Evolutionary conservation across 208 protist genomes (phyloP), one percentile per base, ranked within the genome.

Genomic region (Wallacemonas sp.): DNA sequence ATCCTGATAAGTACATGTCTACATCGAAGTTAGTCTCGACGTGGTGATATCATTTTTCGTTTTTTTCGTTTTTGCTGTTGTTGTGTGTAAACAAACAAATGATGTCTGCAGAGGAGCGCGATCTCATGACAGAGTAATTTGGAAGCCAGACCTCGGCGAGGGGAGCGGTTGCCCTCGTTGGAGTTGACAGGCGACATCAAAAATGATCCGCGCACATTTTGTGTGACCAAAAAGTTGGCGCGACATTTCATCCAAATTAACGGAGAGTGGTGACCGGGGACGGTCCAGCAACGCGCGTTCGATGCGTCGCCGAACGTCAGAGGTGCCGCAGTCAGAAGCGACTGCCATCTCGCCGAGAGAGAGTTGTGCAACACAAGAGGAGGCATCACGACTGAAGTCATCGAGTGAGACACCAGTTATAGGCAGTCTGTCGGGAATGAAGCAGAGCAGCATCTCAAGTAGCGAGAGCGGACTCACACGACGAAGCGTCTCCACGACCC

Each of bases 141-240:
- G n/a, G n/a, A n/a, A n/a, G n/a, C n/a, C n/a, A n/a, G n/a, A n/a
- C n/a, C n/a, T n/a, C n/a, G n/a, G n/a, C n/a, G n/a, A n/a, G n/a
- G n/a, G n/a, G n/a, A n/a, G n/a, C n/a, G 44, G 44, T n/a, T 33
- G 39, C 2, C 16, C n/a, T 33, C 19, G 12, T 64, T 58, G 21
- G 14, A 74, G 71, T 30, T 77, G 61, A 1, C 65, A 63, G 2
- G 80, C 63, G n/a, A 80, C 61, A 21, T 61, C 27, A 70, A 76
- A 87, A 19, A 86, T 75, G 21, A 72, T 49, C 27, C 57, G 49
- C 4, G 85, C 76, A 23, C 61, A 70, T 30, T 72, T 49, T 5
- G 65, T 54, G 30, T 78, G 68, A 2, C 85, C 85, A 48, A 92
- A 88, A 0, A 92, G 33, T 58, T 69, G 34, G 27, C 68, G 69